These are phyloP conservation scores for Geranomyces michiganensis DNA, from an alignment of 192 early-diverging fungal genomes.

Conservation along the genomic window DNA sequence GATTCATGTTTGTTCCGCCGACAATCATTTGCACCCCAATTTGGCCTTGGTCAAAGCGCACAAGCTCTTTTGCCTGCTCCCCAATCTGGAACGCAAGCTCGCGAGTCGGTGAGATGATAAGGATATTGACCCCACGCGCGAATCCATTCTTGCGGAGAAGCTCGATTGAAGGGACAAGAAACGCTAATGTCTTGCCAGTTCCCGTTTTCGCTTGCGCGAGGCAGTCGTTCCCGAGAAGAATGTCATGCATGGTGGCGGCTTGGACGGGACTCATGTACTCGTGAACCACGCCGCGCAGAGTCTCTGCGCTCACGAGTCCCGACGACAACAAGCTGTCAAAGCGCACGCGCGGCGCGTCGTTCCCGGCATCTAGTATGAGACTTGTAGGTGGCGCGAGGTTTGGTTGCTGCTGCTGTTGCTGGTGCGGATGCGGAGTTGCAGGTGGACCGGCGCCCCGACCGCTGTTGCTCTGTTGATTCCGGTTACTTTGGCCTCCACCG, in stretches of 20 bases:
- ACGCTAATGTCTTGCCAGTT: conserved; percentile 88
- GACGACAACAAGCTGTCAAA: conserved; percentile 12
- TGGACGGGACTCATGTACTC: conserved; percentile 34
- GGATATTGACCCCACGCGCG: conserved; percentile 35
- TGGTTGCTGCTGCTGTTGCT: no score
- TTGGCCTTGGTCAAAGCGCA: not conserved
- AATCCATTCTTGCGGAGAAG: conserved; percentile 25
- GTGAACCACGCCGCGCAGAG: conserved; percentile 23
- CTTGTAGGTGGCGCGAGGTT: no score
- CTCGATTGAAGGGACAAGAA: conserved; percentile 57
- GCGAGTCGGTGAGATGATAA: conserved; percentile 95
- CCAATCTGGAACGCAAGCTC: conserved; percentile 93
- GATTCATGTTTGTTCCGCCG: conserved; percentile 49
- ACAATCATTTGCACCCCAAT: conserved; percentile 69
- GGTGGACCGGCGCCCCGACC: no score
- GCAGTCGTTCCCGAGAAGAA: conserved; percentile 32
- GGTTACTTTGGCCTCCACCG: no score
- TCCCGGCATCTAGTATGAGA: no score
- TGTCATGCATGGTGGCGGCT: conserved; percentile 21
- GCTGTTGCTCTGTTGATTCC: no score
- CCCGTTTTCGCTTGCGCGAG: conserved; percentile 94
- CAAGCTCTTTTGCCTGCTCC: conserved; percentile 76
- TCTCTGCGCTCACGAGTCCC: conserved; percentile 23
- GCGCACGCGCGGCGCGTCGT: conserved; percentile 1
- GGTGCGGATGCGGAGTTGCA: no score